Evolutionary conservation across 2,329 filamentous ascomycete genomes (phyloP).

Genomic region (Drechmeria coniospora): DNA sequence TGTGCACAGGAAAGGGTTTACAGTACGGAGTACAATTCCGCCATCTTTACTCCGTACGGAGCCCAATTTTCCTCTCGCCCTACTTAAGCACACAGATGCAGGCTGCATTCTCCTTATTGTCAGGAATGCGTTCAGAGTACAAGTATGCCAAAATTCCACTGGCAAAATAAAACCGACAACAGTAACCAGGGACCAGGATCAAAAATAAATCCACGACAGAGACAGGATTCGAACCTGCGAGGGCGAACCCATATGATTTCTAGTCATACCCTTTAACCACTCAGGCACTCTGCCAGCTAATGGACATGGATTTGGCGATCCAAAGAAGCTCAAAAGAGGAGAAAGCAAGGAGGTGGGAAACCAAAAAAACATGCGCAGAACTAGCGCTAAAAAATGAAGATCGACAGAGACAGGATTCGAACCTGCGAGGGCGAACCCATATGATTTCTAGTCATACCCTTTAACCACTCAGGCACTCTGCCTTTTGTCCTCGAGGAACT

Average conservation of each 20-base stretch:
- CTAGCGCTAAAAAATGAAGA: background rate
- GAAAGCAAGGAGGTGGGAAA: too few relatives aligned
- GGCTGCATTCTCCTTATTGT: too few relatives aligned
- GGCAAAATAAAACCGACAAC: too few relatives aligned
- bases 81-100: too few relatives aligned
- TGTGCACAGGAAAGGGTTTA: too few relatives aligned
- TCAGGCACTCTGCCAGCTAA: constrained; percentile 10
- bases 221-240: constrained; percentile 11
- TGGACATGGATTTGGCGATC: too few relatives aligned
- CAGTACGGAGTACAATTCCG: too few relatives aligned
- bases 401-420: constrained; percentile 11
- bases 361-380: background rate
- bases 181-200: background rate
- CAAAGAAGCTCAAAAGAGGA: background rate
- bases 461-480: constrained; percentile 10
- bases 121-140: too few relatives aligned
- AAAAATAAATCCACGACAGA: constrained; percentile 6
- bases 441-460: constrained; percentile 9
- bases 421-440: constrained; percentile 10
- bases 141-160: too few relatives aligned
- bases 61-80: too few relatives aligned
- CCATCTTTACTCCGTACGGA: too few relatives aligned
- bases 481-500: too few relatives aligned
- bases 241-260: constrained; percentile 10
- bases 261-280: constrained; percentile 9